Base-by-base conservation (phyloP, 2,329 filamentous ascomycete genomes). In the Calonectria hongkongensis region DNA sequence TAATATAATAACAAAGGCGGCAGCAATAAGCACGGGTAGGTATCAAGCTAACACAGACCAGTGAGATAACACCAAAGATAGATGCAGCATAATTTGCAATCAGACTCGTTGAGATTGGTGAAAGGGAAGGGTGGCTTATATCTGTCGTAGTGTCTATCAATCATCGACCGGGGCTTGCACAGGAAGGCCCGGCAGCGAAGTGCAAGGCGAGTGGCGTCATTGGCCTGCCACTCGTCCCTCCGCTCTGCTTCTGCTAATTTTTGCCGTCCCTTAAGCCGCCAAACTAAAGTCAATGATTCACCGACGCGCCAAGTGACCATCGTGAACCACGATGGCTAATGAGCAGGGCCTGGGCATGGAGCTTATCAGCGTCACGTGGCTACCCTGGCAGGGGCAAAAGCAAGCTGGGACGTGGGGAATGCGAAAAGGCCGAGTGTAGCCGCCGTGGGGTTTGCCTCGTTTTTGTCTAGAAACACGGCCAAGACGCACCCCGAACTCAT, bases 331-430 rank as follows among this genome's bases (percentile, higher is more conserved):
- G 48, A 69, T 75, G 73, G 27, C 68, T 71, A 67, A 51, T 48
- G 63, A 47, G 43, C 30, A 43, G 39, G 39, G 68, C 45, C 39
- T 51, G 28, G 47, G 21, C 51, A 73, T 63, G 75, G 77, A 77
- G 76, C 78, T 79, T 79, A 79, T 79, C 78, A 73, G 60, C 78
- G 73, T 80, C 78, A 80, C 78, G 78, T 80, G 73, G 78, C 71
- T 63, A 56, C 68, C 66, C 48, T 63, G 48, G 56, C 54, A 65
- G 50, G 43, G 54, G 54, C 54, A 60, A 60, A 48, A 67, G 68
- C 66, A 66, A 45, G 10, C n/a, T 21, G 27, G 47, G 69, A 64
- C 62, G 64, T 66, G 45, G 64, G 41, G 58, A 69, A 62, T 27
- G 43, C 3, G 18, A 60, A 56, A 74, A 72, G 71, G 77, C 78